A percentile compares a stretch with the other conserved stretches of the same genome.
phyloP scores from a whole-genome alignment of 768 basidiomycete species.

The Mycena olivaceomarginata region DNA sequence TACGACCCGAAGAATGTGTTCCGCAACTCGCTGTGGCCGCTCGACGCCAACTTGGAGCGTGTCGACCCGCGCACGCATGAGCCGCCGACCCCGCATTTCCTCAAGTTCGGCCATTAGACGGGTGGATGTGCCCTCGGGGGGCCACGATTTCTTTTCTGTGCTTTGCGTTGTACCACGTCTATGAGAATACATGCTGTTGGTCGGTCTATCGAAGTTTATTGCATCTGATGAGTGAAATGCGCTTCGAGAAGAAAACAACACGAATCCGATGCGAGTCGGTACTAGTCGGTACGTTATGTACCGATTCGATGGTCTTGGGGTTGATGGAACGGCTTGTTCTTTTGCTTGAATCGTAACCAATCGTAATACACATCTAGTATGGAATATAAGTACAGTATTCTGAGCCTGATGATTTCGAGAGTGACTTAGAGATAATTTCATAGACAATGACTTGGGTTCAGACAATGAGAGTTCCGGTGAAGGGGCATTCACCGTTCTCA shows the following conservation, averaged over 20 bases:
- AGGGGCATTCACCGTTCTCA: no score
- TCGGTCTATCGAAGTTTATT: no score
- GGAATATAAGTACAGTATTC: neutral
- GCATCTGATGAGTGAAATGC: no score
- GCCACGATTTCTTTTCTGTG: neutral
- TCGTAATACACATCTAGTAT: neutral
- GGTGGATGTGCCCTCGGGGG: neutral
- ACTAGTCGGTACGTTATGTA: no score
- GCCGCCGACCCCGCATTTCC: constrained; percentile 68
- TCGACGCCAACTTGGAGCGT: constrained; percentile 72
- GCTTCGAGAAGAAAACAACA: no score
- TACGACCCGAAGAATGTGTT: constrained; percentile 90
- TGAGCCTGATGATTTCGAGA: no score
- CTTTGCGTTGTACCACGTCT: neutral
- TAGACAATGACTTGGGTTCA: no score
- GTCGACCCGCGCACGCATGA: constrained; percentile 80
- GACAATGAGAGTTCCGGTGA: no score
- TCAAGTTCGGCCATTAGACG: constrained; percentile 49
- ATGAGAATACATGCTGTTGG: neutral
- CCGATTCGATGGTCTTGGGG: no score
- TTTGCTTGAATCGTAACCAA: neutral
- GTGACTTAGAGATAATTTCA: no score
- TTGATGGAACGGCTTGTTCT: no score
- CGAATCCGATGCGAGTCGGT: no score
- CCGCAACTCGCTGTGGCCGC: constrained; percentile 88